These are phyloP conservation scores for Candida sp. DNA, from an alignment of 1,139 yeast genomes.

Conservation along the genomic window DNA sequence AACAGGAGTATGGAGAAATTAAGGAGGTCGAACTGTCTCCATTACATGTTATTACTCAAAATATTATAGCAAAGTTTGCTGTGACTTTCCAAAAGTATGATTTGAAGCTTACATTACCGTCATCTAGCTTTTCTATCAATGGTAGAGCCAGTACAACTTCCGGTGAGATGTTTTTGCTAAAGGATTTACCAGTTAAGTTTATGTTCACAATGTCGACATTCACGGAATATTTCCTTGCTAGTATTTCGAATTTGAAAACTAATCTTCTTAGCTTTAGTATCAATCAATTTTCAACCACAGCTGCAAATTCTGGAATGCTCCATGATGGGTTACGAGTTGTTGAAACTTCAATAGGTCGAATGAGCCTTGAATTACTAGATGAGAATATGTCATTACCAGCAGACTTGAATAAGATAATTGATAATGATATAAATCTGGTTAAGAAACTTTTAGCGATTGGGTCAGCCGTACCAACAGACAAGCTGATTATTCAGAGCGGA, in stretches of 20 bases:
- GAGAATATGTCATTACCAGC: background rate
- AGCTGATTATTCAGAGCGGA: too few relatives aligned
- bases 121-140: background rate
- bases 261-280: background rate
- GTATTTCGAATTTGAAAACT: background rate
- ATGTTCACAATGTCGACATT: background rate
- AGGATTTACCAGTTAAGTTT: background rate
- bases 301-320: background rate
- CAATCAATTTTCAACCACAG: background rate
- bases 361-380: background rate
- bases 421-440: background rate
- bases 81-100: conserved; percentile 1
- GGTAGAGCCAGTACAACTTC: background rate
- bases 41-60: background rate
- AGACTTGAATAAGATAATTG: background rate
- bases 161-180: background rate
- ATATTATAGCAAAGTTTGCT: background rate
- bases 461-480: background rate
- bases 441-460: background rate
- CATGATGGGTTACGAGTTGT: background rate
- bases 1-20: background rate
- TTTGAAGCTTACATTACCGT: background rate
- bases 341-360: background rate
- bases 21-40: background rate
- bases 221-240: background rate